These are phyloP conservation scores for Fonsecaea multimorphosa DNA, from an alignment of 2,329 filamentous ascomycete genomes.

Conservation along the genomic window DNA sequence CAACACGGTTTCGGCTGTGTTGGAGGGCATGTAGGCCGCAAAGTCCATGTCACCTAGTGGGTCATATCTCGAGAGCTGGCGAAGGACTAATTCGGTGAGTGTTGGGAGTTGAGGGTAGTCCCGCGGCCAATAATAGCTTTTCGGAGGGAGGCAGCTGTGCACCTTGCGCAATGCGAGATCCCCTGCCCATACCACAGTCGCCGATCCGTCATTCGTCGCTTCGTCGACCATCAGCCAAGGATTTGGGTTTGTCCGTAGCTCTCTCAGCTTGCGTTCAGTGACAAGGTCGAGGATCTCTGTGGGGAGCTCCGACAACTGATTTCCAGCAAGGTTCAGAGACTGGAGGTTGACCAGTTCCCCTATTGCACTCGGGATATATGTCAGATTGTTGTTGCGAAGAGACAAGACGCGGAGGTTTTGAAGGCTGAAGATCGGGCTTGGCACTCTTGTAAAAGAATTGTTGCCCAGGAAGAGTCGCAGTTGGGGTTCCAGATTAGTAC, in stretches of 20 bases:
- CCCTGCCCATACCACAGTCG: not conserved
- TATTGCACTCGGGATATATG: constrained; percentile 50
- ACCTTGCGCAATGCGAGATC: not conserved
- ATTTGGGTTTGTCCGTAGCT: constrained; percentile 33
- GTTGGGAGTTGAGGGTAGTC: constrained; percentile 44
- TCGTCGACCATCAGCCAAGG: constrained; percentile 23
- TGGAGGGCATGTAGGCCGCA: constrained; percentile 45
- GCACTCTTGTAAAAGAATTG: constrained; percentile 48
- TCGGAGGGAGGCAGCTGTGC: not conserved
- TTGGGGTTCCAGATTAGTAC: constrained; percentile 46
- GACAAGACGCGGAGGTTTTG: constrained; percentile 51
- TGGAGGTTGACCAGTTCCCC: constrained; percentile 50
- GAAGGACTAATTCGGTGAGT: constrained; percentile 51
- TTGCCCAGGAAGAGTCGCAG: constrained; percentile 53
- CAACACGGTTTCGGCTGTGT: constrained; percentile 45
- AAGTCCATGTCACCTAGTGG: constrained; percentile 48
- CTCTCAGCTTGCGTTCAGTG: constrained; percentile 30
- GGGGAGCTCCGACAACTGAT: constrained; percentile 51
- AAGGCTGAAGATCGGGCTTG: constrained; percentile 52
- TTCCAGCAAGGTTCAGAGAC: constrained; percentile 54
- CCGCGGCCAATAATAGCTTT: not conserved
- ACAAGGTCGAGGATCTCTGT: constrained; percentile 54
- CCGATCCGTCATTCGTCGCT: not conserved
- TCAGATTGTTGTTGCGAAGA: constrained; percentile 54
- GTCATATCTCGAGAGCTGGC: constrained; percentile 45